phyloP scores from a whole-genome alignment of 1,139 yeast genomes.

The Hemisphaericaspora lyxosophila region DNA sequence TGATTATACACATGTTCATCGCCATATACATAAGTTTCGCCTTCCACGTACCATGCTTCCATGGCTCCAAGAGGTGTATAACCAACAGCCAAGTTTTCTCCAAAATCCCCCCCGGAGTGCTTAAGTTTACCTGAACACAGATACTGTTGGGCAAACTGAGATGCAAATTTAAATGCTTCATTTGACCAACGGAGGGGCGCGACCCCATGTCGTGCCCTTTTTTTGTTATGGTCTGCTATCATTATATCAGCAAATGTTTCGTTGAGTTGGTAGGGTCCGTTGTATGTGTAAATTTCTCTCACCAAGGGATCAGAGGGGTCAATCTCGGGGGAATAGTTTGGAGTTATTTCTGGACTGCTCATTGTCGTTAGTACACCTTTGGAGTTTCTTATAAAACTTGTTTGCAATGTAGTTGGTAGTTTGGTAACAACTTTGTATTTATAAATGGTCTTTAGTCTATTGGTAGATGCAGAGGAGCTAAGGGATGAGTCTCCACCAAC shows the following conservation, averaged over 20 bases:
- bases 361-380: not conserved
- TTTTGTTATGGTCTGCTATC: constrained; percentile 28
- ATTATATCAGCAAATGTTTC: constrained; percentile 25
- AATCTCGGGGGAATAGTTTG: not conserved
- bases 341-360: not conserved
- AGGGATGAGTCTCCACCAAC: not conserved
- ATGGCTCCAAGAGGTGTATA: constrained; percentile 31
- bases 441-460: not conserved
- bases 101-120: constrained; percentile 37
- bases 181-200: constrained; percentile 32
- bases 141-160: constrained; percentile 27
- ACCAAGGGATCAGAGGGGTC: constrained; percentile 1
- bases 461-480: not conserved
- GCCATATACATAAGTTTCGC: constrained; percentile 26
- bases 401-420: not conserved
- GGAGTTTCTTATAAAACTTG: not conserved
- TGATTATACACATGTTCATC: constrained; percentile 32
- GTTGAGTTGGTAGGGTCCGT: constrained; percentile 18
- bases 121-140: constrained; percentile 35
- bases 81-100: constrained; percentile 43
- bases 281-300: constrained; percentile 12
- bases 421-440: not conserved
- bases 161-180: constrained; percentile 31
- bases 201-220: constrained; percentile 30
- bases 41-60: constrained; percentile 41